Percentiles rank a stretch among this genome's conserved stretches.
phyloP scores from a whole-genome alignment of 1,139 yeast genomes.

The Petasospora fabianii region DNA sequence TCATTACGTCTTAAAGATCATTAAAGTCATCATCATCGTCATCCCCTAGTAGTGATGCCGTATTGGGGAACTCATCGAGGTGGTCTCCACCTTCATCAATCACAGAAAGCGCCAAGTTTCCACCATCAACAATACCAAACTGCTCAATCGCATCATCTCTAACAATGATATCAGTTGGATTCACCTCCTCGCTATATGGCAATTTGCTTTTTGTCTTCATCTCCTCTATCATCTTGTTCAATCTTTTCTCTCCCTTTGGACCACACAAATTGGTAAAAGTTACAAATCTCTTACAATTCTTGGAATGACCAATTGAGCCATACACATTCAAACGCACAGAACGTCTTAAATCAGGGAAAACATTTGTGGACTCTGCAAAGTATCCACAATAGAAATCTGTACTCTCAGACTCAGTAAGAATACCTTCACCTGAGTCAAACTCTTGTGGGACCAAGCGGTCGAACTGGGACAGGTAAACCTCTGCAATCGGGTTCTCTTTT shows the following conservation, averaged over 20 bases:
- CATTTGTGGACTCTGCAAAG: constrained; percentile 7
- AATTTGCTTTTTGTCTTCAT: constrained; percentile 1
- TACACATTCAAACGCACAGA: constrained; percentile 12
- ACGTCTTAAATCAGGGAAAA: constrained; percentile 21
- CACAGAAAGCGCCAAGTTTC: background rate
- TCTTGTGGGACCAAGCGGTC: constrained; percentile 12
- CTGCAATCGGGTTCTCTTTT: background rate
- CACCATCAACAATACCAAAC: background rate
- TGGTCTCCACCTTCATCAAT: too few species aligned
- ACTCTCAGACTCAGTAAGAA: constrained; percentile 16
- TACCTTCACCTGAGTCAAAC: constrained; percentile 17
- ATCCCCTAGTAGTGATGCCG: constrained; percentile 16
- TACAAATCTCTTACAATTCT: constrained; percentile 18
- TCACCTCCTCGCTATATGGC: constrained; percentile 4
- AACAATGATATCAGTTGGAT: constrained; percentile 8
- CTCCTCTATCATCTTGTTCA: constrained; percentile 11
- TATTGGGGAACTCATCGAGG: constrained; percentile 6
- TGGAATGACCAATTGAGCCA: constrained; percentile 23
- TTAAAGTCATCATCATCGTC: constrained; percentile 24
- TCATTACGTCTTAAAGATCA: constrained; percentile 8
- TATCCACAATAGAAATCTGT: constrained; percentile 20
- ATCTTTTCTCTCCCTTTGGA: constrained; percentile 10
- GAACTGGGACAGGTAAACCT: constrained; percentile 11
- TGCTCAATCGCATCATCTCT: constrained; percentile 1
- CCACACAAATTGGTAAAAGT: constrained; percentile 14